Base-by-base conservation (phyloP, 1,139 yeast genomes). In the Sugiyamaella castrensis region DNA sequence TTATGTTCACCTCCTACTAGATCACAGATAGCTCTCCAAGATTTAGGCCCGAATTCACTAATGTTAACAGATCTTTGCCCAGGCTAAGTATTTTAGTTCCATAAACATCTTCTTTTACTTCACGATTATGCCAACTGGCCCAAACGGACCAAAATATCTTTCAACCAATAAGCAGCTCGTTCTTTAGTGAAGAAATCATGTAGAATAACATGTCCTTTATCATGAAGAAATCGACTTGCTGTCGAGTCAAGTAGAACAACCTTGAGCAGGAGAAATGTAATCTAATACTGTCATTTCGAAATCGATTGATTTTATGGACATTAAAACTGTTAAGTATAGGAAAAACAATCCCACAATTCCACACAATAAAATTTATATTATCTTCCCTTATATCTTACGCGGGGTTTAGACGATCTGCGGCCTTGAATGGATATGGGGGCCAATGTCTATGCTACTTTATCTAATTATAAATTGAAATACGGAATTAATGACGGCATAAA, bases 1-100 rank as follows among this genome's bases (percentile, higher is more conserved):
- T 37, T 36, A 4, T 48, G 43, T 24, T 43, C 48, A 5, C 48
- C 52, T 4, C 52, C 52, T 13, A 48, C 50, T 30, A 48, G 32
- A 24, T 48, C 52, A 31, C 50, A 46, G 13, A 48, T 40, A 6
- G 37, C 52, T 1, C 40, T 47, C 52, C 52, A 48, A n/a, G 52
- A 50, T 32, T 46, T 46, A 12, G 52, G 52, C 32, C 50, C 52
- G 27, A 48, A 46, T n/a, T 48, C 44, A 11, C 40, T 46, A 26
- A 46, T 41, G n/a, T 10, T 16, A 10, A 46, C 50, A 10, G 40
- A 41, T 26, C 52, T 36, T 28, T 48, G 52, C 24, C 38, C 41
- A 13, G 52, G 52, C 45, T 48, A 19, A 46, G 52, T 24, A 46
- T 41, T 39, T 47, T 47, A 2, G 35, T 46, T 11, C 50, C 50